These are phyloP conservation scores for Aureobasidium pullulans DNA, from an alignment of 2,329 filamentous ascomycete species.

Conservation along the genomic window DNA sequence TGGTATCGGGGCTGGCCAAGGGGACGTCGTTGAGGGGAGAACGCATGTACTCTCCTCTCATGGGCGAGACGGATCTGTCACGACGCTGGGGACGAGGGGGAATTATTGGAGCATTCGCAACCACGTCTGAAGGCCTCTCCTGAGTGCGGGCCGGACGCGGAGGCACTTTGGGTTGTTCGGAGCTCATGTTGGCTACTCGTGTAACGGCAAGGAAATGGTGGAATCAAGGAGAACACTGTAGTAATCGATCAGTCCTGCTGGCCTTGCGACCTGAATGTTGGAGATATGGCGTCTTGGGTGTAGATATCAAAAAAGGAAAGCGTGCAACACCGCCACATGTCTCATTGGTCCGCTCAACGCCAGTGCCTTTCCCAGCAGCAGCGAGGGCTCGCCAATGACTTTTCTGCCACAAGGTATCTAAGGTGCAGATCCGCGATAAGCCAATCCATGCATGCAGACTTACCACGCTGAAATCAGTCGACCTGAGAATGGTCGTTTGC, in stretches of 20 bases:
- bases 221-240: not conserved
- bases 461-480: slow-evolving; percentile 6
- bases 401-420: not conserved
- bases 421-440: slow-evolving; percentile 13
- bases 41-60: slow-evolving; percentile 69
- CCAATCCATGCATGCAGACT: slow-evolving; percentile 12
- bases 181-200: slow-evolving; percentile 11
- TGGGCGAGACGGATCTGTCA: slow-evolving; percentile 67
- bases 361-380: slow-evolving; percentile 7
- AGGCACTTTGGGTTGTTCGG: slow-evolving; percentile 48
- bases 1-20: slow-evolving; percentile 38
- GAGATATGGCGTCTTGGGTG: not conserved
- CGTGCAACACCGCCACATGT: not conserved
- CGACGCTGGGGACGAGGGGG: slow-evolving; percentile 70
- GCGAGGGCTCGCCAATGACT: not conserved
- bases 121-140: slow-evolving; percentile 34
- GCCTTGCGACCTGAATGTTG: slow-evolving; percentile 5
- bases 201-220: not conserved
- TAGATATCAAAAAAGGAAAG: not conserved
- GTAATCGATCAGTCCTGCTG: slow-evolving; percentile 4
- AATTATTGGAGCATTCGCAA: slow-evolving; percentile 58
- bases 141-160: slow-evolving; percentile 53
- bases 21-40: slow-evolving; percentile 71
- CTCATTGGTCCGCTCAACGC: slow-evolving; percentile 4
- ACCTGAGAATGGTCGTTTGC: not conserved